Base-by-base conservation (phyloP, 768 basidiomycete species). In the Suillus alpinus region DNA sequence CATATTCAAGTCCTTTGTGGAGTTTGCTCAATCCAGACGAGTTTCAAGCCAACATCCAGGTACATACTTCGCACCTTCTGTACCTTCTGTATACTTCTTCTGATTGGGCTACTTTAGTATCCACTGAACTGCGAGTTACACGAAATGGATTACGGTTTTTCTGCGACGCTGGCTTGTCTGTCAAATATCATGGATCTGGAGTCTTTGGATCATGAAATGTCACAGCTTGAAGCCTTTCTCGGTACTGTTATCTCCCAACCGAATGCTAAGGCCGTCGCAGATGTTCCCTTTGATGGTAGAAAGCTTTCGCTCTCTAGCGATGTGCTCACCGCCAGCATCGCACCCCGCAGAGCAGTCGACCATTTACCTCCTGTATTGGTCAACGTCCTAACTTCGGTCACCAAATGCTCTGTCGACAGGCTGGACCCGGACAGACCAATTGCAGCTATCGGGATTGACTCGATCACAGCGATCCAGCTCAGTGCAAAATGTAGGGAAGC, bases 381-480 rank as follows among this genome's bases (percentile, higher is more conserved):
- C 32, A 47, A 18, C 8, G n/a, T 52, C 18, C 47, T 69, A 20
- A 58, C 58, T 31, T 67, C 65, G 32, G 59, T 67, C 41, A n/a
- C 72, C 5, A 71, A 71, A 40, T 66, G 72, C 13, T 68, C 77
- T 1, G 34, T 58, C 8, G 68, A 73, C 4, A 63, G 68, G 20
- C 68, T 83, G 6, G 64, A 67, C 20, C 60, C 71, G 18, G 63
- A 67, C 4, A 81, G 77, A 6, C 73, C 74, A 4, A 72, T 81
- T 18, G 70, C 71, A 13, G 71, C 77, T 6, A 65, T 83, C 12
- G 82, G 82, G 20, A 69, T 83, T 12, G 82, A 83, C 64, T 83
- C 82, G 1, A 82, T 83, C 60, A 78, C 78, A 20, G 80, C 82
- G 23, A 79, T 83, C 39, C 77, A 78, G 56, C 69, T 83, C 13